These are phyloP conservation scores for Phlebiopsis gigantea DNA, from an alignment of 768 basidiomycete species.

Conservation along the genomic window DNA sequence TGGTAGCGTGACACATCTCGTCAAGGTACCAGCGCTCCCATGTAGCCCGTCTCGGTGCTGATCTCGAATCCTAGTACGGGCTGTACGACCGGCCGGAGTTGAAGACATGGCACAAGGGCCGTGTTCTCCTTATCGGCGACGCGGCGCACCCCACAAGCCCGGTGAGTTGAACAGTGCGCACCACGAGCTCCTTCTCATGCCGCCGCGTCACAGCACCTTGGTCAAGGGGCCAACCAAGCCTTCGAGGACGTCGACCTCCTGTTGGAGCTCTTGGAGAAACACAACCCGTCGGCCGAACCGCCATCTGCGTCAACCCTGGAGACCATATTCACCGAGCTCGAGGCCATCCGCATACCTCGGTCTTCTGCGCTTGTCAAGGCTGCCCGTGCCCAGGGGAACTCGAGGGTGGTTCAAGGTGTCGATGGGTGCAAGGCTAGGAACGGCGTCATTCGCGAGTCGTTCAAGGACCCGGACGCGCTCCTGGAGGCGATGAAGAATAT, in stretches of 20 bases:
- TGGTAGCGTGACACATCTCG: conserved; percentile 18
- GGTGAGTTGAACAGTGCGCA: conserved; percentile 20
- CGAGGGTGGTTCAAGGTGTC: conserved; percentile 28
- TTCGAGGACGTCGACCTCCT: conserved; percentile 37
- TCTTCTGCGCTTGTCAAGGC: conserved; percentile 30
- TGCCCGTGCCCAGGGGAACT: conserved; percentile 31
- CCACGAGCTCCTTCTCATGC: background rate
- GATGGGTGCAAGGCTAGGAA: conserved; percentile 28
- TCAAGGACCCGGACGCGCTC: conserved; percentile 5
- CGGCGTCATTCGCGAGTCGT: conserved; percentile 17
- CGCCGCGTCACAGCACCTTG: conserved; percentile 32
- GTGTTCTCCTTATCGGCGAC: conserved; percentile 39
- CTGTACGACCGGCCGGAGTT: conserved; percentile 42
- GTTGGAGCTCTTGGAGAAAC: conserved; percentile 26
- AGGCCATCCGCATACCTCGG: conserved; percentile 30
- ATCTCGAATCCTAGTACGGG: conserved; percentile 28
- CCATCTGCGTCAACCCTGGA: conserved; percentile 26
- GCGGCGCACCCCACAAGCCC: conserved; percentile 44
- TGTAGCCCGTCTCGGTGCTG: background rate
- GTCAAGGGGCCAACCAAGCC: conserved; percentile 43
- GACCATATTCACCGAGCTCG: conserved; percentile 30
- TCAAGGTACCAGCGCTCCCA: conserved; percentile 21
- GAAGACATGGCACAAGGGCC: conserved; percentile 35
- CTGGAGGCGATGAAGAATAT: too few species aligned
- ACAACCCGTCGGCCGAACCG: conserved; percentile 24